Base-by-base conservation (phyloP, 805 yeast genomes). In the Candida ipomoeae region DNA sequence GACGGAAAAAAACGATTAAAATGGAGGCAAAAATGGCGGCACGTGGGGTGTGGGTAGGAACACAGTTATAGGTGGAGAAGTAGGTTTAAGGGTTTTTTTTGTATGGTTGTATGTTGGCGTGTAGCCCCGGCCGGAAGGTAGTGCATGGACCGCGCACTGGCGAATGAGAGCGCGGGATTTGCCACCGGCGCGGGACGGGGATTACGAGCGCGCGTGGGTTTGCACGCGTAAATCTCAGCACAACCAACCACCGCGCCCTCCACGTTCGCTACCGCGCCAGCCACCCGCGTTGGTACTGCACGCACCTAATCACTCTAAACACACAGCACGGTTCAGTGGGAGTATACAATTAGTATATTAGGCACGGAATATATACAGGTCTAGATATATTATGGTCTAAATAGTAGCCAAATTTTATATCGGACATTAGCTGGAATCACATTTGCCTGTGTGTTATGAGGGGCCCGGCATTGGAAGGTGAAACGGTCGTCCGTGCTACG, bases 101-200 rank as follows among this genome's bases (percentile, higher is more conserved):
- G 26, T 34, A 29, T 21, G 17, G 23, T 23, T 39, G 44, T 39
- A 40, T 29, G 49, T 46, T 45, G 43, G 43, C 42, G 36, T 5
- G 40, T 40, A 39, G 41, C 48, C 42, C 13, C 29, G 37, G 21
- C 38, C 43, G 31, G 48, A 18, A 38, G 17, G 43, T 45, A 39
- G 60, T 57, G 60, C 52, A 51, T 33, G 41, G 13, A 53, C 60
- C 60, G 36, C 31, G 46, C 31, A 15, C 46, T 47, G 56, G 43
- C 58, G 46, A 57, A 57, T 57, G 52, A 47, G 38, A 36, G 42
- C 18, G 41, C 48, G 35, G 35, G n/a, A 37, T 17, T 34, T 36
- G 50, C 57, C 55, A 43, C 45, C 56, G 59, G 55, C 7, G 41
- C 54, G 51, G 44, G 40, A 48, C 20, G 39, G 18, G 15, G 39